Evolutionary conservation across 306 rosid genomes (phyloP).

Genomic region (Trichosanthes truncata): DNA sequence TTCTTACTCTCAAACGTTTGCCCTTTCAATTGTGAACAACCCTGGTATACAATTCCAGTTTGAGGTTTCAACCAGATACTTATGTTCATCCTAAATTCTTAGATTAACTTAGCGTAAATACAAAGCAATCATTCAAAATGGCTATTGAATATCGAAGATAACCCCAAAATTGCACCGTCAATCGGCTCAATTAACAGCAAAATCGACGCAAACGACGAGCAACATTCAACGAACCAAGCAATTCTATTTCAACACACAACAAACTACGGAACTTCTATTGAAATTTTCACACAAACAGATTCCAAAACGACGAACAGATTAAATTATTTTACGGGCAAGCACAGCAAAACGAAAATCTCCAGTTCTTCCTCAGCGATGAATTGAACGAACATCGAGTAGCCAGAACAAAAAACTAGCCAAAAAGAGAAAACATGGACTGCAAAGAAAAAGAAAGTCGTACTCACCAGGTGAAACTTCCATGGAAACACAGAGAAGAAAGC

Average conservation of each 20-base stretch:
- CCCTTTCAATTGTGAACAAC: background rate
- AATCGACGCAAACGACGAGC: background rate
- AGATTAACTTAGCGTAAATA: background rate
- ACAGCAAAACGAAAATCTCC: background rate
- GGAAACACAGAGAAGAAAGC: background rate
- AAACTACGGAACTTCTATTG: background rate
- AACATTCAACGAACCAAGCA: background rate
- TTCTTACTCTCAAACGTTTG: background rate
- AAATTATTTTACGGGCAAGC: background rate
- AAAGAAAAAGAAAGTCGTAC: background rate
- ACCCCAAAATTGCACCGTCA: background rate
- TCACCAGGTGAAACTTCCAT: constrained; percentile 27
- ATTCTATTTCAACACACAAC: background rate
- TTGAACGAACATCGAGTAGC: background rate
- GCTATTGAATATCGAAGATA: background rate
- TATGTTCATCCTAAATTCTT: background rate
- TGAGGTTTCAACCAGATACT: background rate
- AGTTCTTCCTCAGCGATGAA: background rate
- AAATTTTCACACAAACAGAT: background rate
- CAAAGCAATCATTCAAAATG: background rate
- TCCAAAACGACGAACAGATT: background rate
- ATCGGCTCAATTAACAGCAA: background rate
- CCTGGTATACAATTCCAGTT: background rate
- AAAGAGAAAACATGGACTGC: background rate
- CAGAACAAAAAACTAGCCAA: constrained; percentile 13